Conservation (phyloP, 306 rosid genomes). For the Trifolium subterraneum region DNA sequence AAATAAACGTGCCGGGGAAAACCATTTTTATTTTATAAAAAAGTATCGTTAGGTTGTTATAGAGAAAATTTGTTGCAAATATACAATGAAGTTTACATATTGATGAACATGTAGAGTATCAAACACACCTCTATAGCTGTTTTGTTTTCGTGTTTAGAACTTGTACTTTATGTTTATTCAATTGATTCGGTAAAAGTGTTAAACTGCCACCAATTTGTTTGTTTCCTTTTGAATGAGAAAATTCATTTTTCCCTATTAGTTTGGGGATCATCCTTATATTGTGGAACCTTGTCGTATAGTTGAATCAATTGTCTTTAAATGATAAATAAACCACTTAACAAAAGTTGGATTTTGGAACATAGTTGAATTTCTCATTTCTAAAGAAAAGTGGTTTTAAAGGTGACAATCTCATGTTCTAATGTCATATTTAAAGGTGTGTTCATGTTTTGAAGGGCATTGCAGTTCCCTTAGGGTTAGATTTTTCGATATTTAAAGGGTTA, state of each 20-base stretch:
- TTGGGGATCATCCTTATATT: background rate
- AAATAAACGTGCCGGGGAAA: background rate
- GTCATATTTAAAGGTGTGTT: too few species aligned
- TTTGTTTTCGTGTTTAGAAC: background rate
- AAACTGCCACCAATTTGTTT: background rate
- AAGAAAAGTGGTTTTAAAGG: slow-evolving; percentile 8
- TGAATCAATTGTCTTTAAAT: slow-evolving; percentile 6
- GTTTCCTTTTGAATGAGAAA: slow-evolving; percentile 10
- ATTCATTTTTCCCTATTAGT: background rate
- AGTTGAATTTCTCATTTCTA: background rate
- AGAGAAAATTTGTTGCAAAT: background rate
- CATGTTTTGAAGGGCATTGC: too few species aligned
- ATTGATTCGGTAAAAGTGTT: slow-evolving; percentile 1
- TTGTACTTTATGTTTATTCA: background rate
- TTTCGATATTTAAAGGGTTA: too few species aligned
- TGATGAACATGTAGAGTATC: background rate
- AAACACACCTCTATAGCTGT: background rate
- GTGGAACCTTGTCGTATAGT: background rate
- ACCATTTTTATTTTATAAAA: background rate
- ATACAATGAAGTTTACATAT: slow-evolving; percentile 12
- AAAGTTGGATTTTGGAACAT: background rate
- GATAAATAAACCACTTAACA: background rate
- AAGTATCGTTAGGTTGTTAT: background rate
- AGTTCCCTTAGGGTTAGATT: too few species aligned
- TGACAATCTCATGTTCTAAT: background rate